Conservation (phyloP, 177 flowering plant genomes). For the Vitis hybrid region DNA sequence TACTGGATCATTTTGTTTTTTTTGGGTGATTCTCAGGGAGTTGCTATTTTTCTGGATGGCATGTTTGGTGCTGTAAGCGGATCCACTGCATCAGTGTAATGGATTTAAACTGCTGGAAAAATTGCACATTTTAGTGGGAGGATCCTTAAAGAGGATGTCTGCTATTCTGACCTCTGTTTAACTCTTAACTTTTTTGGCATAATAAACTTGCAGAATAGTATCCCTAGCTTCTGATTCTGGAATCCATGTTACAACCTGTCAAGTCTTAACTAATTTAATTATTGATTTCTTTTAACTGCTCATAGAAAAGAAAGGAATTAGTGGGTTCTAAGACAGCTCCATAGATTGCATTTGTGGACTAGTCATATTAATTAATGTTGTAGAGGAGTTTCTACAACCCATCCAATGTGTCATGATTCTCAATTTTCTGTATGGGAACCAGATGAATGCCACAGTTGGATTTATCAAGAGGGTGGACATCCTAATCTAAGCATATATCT, state of each 20-base stretch:
- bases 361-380: too few relatives aligned
- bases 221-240: neutral
- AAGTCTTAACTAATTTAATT: neutral
- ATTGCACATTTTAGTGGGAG: neutral
- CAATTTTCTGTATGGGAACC: neutral
- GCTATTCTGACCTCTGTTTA: neutral
- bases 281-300: neutral
- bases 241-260: neutral
- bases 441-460: neutral
- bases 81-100: conserved; percentile 70
- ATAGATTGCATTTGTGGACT: too few relatives aligned
- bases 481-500: neutral
- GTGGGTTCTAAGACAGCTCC: too few relatives aligned
- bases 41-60: conserved; percentile 54
- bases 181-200: neutral
- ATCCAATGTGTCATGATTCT: neutral
- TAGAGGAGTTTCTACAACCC: too few relatives aligned
- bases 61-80: conserved; percentile 64
- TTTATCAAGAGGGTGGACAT: neutral
- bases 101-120: conserved; percentile 1
- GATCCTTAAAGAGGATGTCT: neutral
- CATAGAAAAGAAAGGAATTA: too few relatives aligned
- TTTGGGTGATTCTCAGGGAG: conserved; percentile 39
- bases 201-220: neutral
- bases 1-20: neutral